Percentiles rank a stretch among this genome's conserved stretches.
These are phyloP conservation scores for Rhodotorula sp. DNA, from an alignment of 1,284 basidiomycete species.

Conservation along the genomic window DNA sequence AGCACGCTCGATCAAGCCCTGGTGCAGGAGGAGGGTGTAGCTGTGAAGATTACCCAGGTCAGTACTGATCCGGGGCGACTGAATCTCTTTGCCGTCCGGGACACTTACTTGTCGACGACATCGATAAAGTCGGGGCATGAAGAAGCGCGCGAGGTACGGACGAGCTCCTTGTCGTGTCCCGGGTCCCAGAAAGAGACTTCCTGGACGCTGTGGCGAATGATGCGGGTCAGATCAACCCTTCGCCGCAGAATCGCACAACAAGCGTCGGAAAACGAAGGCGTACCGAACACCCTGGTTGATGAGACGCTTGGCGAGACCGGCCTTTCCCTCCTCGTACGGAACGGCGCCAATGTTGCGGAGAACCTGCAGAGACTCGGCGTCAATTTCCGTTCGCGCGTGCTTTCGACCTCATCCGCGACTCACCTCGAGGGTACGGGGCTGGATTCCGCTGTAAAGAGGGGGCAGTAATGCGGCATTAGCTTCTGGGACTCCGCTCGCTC, in stretches of 20 bases:
- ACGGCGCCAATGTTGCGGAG: slow-evolving; percentile 43
- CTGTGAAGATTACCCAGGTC: not conserved
- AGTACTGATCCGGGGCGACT: too few species aligned
- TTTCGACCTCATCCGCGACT: not conserved
- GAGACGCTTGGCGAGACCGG: slow-evolving; percentile 44
- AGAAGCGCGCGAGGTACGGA: slow-evolving; percentile 49
- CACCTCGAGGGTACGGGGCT: slow-evolving; percentile 47
- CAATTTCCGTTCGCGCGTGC: not conserved
- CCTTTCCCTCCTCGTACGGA: slow-evolving; percentile 39
- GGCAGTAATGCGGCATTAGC: too few species aligned
- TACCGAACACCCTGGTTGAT: slow-evolving; percentile 46
- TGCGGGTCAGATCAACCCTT: slow-evolving; percentile 11
- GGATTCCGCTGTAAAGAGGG: slow-evolving; percentile 43
- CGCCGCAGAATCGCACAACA: too few species aligned
- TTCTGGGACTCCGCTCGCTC: too few species aligned
- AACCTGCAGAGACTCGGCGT: too few species aligned
- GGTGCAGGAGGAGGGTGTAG: slow-evolving; percentile 49
- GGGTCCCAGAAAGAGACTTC: slow-evolving; percentile 52
- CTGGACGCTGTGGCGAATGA: slow-evolving; percentile 43
- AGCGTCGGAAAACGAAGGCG: slow-evolving; percentile 2
- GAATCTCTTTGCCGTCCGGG: too few species aligned
- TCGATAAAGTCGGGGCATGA: slow-evolving; percentile 52
- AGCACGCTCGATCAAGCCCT: slow-evolving; percentile 51
- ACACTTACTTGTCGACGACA: slow-evolving; percentile 49
- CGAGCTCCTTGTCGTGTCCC: slow-evolving; percentile 46